phyloP scores from a whole-genome alignment of 2,329 filamentous ascomycete species.

The Knufia fluminis region DNA sequence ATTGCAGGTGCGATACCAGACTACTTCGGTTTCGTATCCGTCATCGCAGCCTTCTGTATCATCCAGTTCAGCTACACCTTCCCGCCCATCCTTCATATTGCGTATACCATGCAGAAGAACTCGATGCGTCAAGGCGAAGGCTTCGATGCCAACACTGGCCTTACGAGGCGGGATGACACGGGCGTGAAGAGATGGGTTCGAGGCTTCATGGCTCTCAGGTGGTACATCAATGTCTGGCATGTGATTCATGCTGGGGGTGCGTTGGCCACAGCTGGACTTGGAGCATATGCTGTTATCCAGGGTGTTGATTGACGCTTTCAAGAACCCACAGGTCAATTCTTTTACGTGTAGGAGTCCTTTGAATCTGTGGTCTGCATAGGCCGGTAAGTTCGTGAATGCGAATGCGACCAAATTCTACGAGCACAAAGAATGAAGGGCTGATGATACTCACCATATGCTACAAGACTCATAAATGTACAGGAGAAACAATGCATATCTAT shows the following conservation, averaged over 20 bases:
- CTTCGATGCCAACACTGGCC: slow-evolving; percentile 22
- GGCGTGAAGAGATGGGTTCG: slow-evolving; percentile 15
- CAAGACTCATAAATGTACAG: too few relatives aligned
- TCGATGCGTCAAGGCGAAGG: slow-evolving; percentile 18
- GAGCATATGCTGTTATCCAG: slow-evolving; percentile 24
- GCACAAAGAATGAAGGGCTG: too few relatives aligned
- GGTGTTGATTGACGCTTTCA: slow-evolving; percentile 27
- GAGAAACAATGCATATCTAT: too few relatives aligned
- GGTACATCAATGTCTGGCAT: slow-evolving; percentile 25
- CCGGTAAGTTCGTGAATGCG: too few relatives aligned
- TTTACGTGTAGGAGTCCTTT: slow-evolving; percentile 27
- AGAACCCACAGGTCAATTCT: slow-evolving; percentile 23
- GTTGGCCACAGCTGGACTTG: slow-evolving; percentile 23
- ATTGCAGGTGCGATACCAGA: slow-evolving; percentile 25
- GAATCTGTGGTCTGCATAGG: too few relatives aligned
- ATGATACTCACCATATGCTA: too few relatives aligned
- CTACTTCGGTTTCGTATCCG: slow-evolving; percentile 23
- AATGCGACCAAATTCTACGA: too few relatives aligned
- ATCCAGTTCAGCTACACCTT: slow-evolving; percentile 27
- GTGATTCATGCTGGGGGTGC: slow-evolving; percentile 23
- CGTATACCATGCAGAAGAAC: slow-evolving; percentile 25
- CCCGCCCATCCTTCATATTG: slow-evolving; percentile 25
- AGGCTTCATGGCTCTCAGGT: slow-evolving; percentile 21
- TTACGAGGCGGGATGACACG: slow-evolving; percentile 12
- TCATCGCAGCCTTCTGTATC: slow-evolving; percentile 25